Evolutionary conservation across 768 basidiomycete species (phyloP).

Genomic region (Rhizopogon vesiculosus): DNA sequence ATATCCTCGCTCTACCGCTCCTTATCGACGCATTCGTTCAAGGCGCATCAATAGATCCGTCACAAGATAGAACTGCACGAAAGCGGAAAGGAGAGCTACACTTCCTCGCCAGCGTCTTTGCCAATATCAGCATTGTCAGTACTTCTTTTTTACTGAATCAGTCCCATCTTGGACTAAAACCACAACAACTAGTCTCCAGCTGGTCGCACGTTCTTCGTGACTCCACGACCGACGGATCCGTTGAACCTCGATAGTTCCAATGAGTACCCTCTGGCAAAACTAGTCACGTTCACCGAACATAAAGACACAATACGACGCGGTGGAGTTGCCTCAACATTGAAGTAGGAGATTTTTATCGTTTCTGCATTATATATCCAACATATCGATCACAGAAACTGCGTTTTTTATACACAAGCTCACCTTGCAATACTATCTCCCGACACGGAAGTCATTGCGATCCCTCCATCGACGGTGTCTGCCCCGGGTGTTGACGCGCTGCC

Average conservation of each 20-base stretch:
- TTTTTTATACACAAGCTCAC: slow-evolving; percentile 66
- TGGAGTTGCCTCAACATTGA: slow-evolving; percentile 83
- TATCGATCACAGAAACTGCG: slow-evolving; percentile 58
- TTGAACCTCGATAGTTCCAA: slow-evolving; percentile 38
- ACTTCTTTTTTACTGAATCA: neutral
- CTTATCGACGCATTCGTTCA: slow-evolving; percentile 89
- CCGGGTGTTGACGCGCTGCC: slow-evolving; percentile 84
- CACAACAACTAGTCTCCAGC: slow-evolving; percentile 51
- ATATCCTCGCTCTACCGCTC: slow-evolving; percentile 67
- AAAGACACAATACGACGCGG: slow-evolving; percentile 80
- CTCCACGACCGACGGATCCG: slow-evolving; percentile 52
- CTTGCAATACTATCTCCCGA: slow-evolving; percentile 69
- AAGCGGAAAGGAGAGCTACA: slow-evolving; percentile 76
- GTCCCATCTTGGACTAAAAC: neutral
- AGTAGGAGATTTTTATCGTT: slow-evolving; percentile 41
- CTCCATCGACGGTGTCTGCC: slow-evolving; percentile 51
- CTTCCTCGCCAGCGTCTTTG: slow-evolving; percentile 92
- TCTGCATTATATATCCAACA: slow-evolving; percentile 7
- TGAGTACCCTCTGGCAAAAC: slow-evolving; percentile 80
- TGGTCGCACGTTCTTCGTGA: slow-evolving; percentile 79
- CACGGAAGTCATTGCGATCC: slow-evolving; percentile 45
- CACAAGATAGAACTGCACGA: slow-evolving; percentile 42
- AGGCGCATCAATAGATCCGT: slow-evolving; percentile 54
- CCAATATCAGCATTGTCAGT: slow-evolving; percentile 80
- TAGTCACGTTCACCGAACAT: slow-evolving; percentile 89